Evolutionary conservation across 306 rosid species (phyloP).

Genomic region (Mucuna pruriens): DNA sequence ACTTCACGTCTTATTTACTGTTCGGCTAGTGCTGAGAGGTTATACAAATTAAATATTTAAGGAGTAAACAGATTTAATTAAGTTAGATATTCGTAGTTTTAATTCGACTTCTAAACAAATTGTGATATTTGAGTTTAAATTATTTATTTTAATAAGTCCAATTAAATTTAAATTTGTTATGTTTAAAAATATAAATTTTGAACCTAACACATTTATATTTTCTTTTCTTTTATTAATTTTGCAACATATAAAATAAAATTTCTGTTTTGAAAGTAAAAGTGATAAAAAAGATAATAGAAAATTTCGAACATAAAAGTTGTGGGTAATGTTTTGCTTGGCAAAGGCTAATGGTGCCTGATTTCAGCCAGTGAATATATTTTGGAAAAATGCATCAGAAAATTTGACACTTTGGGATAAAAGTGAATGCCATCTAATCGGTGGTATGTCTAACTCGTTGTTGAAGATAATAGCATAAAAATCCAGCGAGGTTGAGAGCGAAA

Average conservation of each 20-base stretch:
- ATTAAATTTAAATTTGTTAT: too few relatives aligned
- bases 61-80: too few relatives aligned
- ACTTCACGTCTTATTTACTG: too few relatives aligned
- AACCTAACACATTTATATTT: too few relatives aligned
- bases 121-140: too few relatives aligned
- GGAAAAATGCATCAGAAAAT: conserved; percentile 75
- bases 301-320: conserved; percentile 33
- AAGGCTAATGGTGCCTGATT: conserved; percentile 62
- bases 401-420: conserved; percentile 68
- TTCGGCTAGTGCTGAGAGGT: too few relatives aligned
- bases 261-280: not conserved
- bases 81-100: too few relatives aligned
- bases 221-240: too few relatives aligned
- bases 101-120: too few relatives aligned
- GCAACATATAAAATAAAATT: not conserved
- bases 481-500: conserved; percentile 66
- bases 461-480: conserved; percentile 78
- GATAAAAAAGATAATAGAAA: not conserved
- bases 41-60: too few relatives aligned
- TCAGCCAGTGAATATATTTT: conserved; percentile 52
- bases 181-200: too few relatives aligned
- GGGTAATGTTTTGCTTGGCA: conserved; percentile 57
- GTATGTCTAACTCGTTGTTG: conserved; percentile 83
- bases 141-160: too few relatives aligned
- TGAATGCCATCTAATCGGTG: conserved; percentile 78